Percentiles rank a stretch among this genome's conserved stretches.
Evolutionary conservation across 306 rosid species (phyloP).

Genomic region (Mucuna pruriens): DNA sequence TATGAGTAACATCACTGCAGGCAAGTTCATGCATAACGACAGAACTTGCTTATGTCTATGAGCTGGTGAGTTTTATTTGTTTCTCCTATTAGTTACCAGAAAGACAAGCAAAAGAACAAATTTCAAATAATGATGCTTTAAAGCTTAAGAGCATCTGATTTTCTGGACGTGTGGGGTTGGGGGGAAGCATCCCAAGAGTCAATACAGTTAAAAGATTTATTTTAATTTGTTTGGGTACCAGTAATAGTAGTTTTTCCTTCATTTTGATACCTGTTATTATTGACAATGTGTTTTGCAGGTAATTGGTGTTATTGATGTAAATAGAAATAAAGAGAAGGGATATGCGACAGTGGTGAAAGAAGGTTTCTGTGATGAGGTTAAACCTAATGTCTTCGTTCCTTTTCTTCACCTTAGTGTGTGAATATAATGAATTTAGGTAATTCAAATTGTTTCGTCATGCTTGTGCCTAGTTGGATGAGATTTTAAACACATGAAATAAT

Average conservation of each 20-base stretch:
- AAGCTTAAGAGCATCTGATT: slow-evolving; percentile 30
- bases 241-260: background rate
- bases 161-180: background rate
- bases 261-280: slow-evolving; percentile 27
- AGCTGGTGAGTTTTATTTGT: slow-evolving; percentile 65
- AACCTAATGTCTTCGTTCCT: slow-evolving; percentile 40
- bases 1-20: slow-evolving; percentile 50
- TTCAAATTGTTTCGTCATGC: slow-evolving; percentile 20
- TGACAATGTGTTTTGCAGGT: slow-evolving; percentile 55
- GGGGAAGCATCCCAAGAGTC: slow-evolving; percentile 8
- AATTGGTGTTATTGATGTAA: slow-evolving; percentile 88
- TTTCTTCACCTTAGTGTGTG: slow-evolving; percentile 39
- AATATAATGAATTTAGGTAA: slow-evolving; percentile 32
- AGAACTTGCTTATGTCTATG: slow-evolving; percentile 89
- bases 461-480: slow-evolving; percentile 26
- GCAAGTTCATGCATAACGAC: slow-evolving; percentile 80
- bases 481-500: slow-evolving; percentile 30
- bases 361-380: slow-evolving; percentile 94
- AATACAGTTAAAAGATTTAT: background rate
- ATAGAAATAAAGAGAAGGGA: slow-evolving; percentile 87
- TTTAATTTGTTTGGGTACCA: slow-evolving; percentile 14
- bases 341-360: slow-evolving; percentile 90
- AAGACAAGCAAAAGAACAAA: background rate
- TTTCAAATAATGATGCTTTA: background rate
- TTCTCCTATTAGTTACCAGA: slow-evolving; percentile 13